Base-by-base conservation (phyloP, 2,329 filamentous ascomycete species). In the Nemania sp. region DNA sequence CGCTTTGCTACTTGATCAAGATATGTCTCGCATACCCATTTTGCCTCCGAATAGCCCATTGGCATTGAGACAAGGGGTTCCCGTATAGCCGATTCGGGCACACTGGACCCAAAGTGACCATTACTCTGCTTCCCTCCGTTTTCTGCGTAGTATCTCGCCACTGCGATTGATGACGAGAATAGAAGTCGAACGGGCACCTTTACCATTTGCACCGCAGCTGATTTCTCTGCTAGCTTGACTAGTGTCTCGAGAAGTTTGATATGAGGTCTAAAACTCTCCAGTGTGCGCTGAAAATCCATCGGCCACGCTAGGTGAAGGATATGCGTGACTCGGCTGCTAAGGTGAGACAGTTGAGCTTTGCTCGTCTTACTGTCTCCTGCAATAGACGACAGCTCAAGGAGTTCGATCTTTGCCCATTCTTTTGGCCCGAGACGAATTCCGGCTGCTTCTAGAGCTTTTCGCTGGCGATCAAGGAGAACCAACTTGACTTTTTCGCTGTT, bases 21-120 rank as follows among this genome's bases (percentile, higher is more conserved):
- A 70, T 84, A 81, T 74, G 71, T 56, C 66, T 86, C 83, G 66
- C 83, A 85, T 1, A 80, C 78, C 64, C 74, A 82, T 68, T 86
- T 86, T 1, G 82, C 84, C 26, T 85, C 83, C 1, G 79, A 77
- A 66, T 85, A 85, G 18, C 83, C 83, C 52, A 79, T 72, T 1
- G 81, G 8, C 74, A 76, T 18, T 78, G 74, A 51, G 0, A 80
- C 79, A 2, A 73, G 71, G 5, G 77, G 77, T 11, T 83, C 76
- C 1, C 64, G 54, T 13, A 82, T 73, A 1, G 68, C 66, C 7
- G 77, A 70, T 66, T 85, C 83, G 0, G 79, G 79, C 0, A 85
- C 79, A 0, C 59, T 56, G 49, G 60, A 24, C 52, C 51, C 15
- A 11, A 38, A 26, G 10, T 24, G 20, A 11, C 41, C 26, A 6